Conservation (phyloP, 768 basidiomycete genomes). For the Boletus rufocinnamomeus region DNA sequence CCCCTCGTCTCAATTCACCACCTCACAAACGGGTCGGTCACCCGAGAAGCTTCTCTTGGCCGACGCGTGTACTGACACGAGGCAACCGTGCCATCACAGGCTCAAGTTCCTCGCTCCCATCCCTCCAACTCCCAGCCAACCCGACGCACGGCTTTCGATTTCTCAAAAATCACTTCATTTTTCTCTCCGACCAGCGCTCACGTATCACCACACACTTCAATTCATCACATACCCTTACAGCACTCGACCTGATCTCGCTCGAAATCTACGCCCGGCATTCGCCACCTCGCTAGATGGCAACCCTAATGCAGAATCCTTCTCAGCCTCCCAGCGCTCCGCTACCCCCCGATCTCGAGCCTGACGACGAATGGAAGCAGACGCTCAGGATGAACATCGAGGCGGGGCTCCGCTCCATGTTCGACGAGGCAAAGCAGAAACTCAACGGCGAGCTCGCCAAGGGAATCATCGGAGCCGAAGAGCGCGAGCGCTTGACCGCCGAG, state of each 20-base stretch:
- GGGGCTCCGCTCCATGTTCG: constrained; percentile 42
- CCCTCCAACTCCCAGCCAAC: constrained; percentile 14
- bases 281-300: constrained; percentile 24
- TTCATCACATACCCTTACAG: background rate
- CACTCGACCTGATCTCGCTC: constrained; percentile 1
- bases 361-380: constrained; percentile 54
- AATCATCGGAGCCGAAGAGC: constrained; percentile 34
- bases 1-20: background rate
- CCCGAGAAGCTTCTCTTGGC: constrained; percentile 29
- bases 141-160: constrained; percentile 20
- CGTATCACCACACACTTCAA: background rate
- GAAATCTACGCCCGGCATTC: constrained; percentile 5
- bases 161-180: constrained; percentile 7
- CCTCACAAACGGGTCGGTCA: constrained; percentile 1
- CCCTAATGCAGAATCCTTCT: constrained; percentile 24
- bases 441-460: constrained; percentile 51
- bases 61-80: constrained; percentile 57
- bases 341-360: constrained; percentile 45
- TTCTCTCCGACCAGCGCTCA: background rate
- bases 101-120: constrained; percentile 24
- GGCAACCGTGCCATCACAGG: constrained; percentile 48
- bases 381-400: constrained; percentile 55
- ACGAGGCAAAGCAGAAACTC: constrained; percentile 64
- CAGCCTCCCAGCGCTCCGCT: constrained; percentile 11
- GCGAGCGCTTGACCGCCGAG: constrained; percentile 42